Evolutionary conservation across 257 asterid genomes (phyloP), one percentile per base, ranked within the genome.

Genomic region (Coffea eugenioides): DNA sequence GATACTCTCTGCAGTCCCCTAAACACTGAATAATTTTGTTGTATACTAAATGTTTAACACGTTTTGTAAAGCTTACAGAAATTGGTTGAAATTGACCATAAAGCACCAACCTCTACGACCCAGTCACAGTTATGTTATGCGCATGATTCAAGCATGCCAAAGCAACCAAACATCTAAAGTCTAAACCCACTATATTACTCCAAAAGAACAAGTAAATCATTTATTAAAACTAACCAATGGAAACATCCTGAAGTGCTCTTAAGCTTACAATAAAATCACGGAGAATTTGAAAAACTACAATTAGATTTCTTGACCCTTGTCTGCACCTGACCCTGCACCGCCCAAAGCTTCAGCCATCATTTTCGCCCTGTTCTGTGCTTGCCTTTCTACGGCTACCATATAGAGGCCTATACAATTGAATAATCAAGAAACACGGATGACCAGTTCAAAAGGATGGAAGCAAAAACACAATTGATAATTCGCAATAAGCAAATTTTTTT

Each of bases 311-410:
- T 89, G 85, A 65, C 85, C 90, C 51, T 76, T 76, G 23, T 87
- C 87, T 69, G 86, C 84, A 74, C 86, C 86, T 12, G 89, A 79
- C 80, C 84, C 93, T 34, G 88, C 92, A 80, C 88, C 94, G 76
- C 84, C 87, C 86, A 90, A 73, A 31, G 91, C 79, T 83, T 84
- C 91, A 20, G 93, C 92, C 91, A 90, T 88, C 93, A 81, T 86
- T 82, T 85, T 92, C 74, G 82, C 92, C 87, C 97, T 85, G 83
- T 95, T 93, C 83, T 93, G 90, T 74, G 82, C 51, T 87, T 95
- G 98, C 67, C 98, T 89, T 77, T 95, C 98, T 52, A 88, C 98
- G 39, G 89, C 90, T 59, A 93, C 99, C 98, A 95, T 93, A 82
- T 95, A 95, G 45, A 95, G 80, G 69, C 97, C 98, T 91, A 86